Conservation (phyloP, 495 filamentous ascomycete species). For the Neurospora cerealis region DNA sequence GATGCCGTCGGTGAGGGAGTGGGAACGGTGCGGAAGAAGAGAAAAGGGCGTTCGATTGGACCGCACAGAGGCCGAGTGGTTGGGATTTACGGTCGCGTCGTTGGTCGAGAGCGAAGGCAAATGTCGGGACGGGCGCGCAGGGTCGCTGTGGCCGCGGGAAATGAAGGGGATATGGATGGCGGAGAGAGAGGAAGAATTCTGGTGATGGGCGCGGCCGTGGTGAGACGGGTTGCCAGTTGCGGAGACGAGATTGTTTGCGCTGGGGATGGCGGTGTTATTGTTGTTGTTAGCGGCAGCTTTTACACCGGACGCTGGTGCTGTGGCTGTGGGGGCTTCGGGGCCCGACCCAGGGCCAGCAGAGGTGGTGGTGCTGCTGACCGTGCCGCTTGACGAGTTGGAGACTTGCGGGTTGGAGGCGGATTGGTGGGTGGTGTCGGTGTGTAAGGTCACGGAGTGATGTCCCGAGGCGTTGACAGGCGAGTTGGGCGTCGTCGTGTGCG, state of each 20-base stretch:
- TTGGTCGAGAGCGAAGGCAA: conserved; percentile 10
- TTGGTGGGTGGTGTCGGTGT: conserved; percentile 3
- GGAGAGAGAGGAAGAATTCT: not conserved
- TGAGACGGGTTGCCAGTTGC: not conserved
- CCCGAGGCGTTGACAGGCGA: conserved; percentile 6
- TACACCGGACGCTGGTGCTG: not conserved
- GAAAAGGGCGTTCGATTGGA: conserved; percentile 15
- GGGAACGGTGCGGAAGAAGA: conserved; percentile 14
- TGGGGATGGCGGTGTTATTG: not conserved
- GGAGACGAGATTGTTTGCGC: not conserved
- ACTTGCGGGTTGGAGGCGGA: conserved; percentile 1
- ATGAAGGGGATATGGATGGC: not conserved
- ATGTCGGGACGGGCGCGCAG: not conserved
- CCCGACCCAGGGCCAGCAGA: conserved; percentile 1
- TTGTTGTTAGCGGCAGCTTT: conserved; percentile 1
- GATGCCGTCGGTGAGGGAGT: conserved; percentile 10
- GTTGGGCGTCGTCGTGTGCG: conserved; percentile 18
- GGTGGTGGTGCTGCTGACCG: conserved; percentile 17
- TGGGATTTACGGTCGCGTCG: conserved; percentile 12
- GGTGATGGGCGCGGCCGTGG: not conserved
- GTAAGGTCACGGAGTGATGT: conserved; percentile 15
- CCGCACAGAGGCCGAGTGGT: conserved; percentile 15
- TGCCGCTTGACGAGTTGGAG: conserved; percentile 20
- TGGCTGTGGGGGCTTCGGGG: conserved; percentile 4
- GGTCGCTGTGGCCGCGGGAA: conserved; percentile 1